Conservation (phyloP, 1,284 basidiomycete genomes). For the Boletus austroedulis region DNA sequence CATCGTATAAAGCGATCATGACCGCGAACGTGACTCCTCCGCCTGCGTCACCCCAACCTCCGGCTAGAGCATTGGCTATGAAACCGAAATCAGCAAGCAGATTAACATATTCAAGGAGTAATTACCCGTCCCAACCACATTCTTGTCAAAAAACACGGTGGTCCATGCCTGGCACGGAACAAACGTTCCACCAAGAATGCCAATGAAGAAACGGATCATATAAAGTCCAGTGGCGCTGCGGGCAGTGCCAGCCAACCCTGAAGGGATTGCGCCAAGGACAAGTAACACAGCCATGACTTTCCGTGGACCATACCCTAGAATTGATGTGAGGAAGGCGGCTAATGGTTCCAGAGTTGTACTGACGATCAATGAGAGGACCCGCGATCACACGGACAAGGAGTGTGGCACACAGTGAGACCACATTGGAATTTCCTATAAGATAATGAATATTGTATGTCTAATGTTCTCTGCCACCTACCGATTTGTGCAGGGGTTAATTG, state of each 20-base stretch:
- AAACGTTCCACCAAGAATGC: conserved; percentile 59
- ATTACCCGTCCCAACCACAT: conserved; percentile 50
- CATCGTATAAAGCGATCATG: conserved; percentile 58
- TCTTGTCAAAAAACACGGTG: conserved; percentile 53
- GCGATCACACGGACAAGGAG: conserved; percentile 44
- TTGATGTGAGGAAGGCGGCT: neutral
- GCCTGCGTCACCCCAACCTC: conserved; percentile 53
- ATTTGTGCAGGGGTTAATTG: conserved; percentile 47
- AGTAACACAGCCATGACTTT: conserved; percentile 61
- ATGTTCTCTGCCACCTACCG: conserved; percentile 23
- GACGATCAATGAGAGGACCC: conserved; percentile 57
- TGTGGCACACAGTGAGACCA: conserved; percentile 42
- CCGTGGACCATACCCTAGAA: conserved; percentile 50
- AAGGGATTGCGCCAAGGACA: conserved; percentile 60
- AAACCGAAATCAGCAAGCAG: neutral
- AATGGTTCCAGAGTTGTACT: conserved; percentile 13
- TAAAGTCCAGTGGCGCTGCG: conserved; percentile 47
- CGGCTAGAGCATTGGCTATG: conserved; percentile 49
- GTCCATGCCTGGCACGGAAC: conserved; percentile 45
- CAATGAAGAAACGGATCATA: conserved; percentile 33
- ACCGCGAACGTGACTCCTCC: conserved; percentile 57
- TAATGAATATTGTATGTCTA: neutral
- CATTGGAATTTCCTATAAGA: conserved; percentile 51
- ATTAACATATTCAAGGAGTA: neutral
- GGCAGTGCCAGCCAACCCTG: conserved; percentile 57